These are phyloP conservation scores for Cercophora samala DNA, from an alignment of 495 filamentous ascomycete genomes.

Conservation along the genomic window DNA sequence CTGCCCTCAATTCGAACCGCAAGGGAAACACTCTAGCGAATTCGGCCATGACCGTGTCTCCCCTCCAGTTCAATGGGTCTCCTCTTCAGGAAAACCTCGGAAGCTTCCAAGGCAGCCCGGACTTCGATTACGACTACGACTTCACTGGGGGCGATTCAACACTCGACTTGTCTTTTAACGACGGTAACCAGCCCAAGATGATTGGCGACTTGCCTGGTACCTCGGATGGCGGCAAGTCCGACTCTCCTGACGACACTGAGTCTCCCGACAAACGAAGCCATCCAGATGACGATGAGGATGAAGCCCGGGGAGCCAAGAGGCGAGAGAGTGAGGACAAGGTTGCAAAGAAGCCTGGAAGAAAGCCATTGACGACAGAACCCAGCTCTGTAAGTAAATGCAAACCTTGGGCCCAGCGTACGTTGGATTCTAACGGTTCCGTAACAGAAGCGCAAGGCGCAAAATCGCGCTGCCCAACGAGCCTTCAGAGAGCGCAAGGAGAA, in stretches of 20 bases:
- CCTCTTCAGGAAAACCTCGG: conserved; percentile 41
- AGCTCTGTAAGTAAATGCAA: conserved; percentile 70
- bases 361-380: conserved; percentile 91
- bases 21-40: conserved; percentile 32
- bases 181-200: conserved; percentile 63
- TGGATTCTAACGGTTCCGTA: conserved; percentile 42
- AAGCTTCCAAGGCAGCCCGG: conserved; percentile 68
- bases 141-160: conserved; percentile 47
- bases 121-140: conserved; percentile 73
- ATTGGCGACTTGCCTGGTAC: conserved; percentile 72
- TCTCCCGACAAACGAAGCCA: conserved; percentile 80
- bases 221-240: conserved; percentile 44
- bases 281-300: conserved; percentile 65
- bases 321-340: conserved; percentile 71
- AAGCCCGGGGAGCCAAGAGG: conserved; percentile 64
- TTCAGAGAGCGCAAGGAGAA: conserved; percentile 98
- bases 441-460: conserved; percentile 98
- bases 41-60: conserved; percentile 47
- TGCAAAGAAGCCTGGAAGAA: conserved; percentile 92
- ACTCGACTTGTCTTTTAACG: conserved; percentile 64
- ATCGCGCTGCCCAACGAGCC: conserved; percentile 91
- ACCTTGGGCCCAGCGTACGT: conserved; percentile 8
- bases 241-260: conserved; percentile 62
- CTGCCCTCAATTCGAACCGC: conserved; percentile 79
- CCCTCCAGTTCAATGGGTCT: conserved; percentile 54